Conservation (phyloP, 169 alveolate species). For the Cryptosporidium canis region DNA sequence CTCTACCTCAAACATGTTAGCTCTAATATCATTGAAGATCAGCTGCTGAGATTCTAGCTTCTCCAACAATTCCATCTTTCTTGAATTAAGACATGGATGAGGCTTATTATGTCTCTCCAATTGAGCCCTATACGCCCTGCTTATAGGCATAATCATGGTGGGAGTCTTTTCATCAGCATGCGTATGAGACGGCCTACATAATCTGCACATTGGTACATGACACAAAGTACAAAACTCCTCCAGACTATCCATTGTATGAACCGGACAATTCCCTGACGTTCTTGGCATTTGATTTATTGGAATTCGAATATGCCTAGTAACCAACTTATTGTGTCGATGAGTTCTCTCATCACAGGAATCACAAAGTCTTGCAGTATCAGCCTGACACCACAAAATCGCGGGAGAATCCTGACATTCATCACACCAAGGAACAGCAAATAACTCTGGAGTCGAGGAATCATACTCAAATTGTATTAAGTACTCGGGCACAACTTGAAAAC, state of each 20-base stretch:
- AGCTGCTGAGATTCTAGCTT: constrained; percentile 72
- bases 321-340: constrained; percentile 87
- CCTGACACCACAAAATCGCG: constrained; percentile 87
- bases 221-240: constrained; percentile 83
- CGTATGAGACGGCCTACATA: constrained; percentile 83
- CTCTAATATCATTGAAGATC: constrained; percentile 77
- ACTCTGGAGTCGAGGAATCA: constrained; percentile 86
- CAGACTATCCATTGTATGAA: constrained; percentile 79
- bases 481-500: constrained; percentile 87
- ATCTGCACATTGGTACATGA: constrained; percentile 83
- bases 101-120: constrained; percentile 75
- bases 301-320: constrained; percentile 87
- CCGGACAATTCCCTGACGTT: constrained; percentile 80
- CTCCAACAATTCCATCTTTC: constrained; percentile 75
- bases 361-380: constrained; percentile 89
- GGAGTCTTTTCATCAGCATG: constrained; percentile 77
- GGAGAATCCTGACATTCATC: constrained; percentile 90
- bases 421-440: constrained; percentile 88
- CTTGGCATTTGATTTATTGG: constrained; percentile 88
- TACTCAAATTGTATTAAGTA: constrained; percentile 87
- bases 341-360: constrained; percentile 85
- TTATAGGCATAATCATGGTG: constrained; percentile 76
- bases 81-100: constrained; percentile 72
- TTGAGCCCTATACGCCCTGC: constrained; percentile 79
- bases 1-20: constrained; percentile 80